phyloP scores from a whole-genome alignment of 805 yeast species.

The Ogataea chonburiensis region DNA sequence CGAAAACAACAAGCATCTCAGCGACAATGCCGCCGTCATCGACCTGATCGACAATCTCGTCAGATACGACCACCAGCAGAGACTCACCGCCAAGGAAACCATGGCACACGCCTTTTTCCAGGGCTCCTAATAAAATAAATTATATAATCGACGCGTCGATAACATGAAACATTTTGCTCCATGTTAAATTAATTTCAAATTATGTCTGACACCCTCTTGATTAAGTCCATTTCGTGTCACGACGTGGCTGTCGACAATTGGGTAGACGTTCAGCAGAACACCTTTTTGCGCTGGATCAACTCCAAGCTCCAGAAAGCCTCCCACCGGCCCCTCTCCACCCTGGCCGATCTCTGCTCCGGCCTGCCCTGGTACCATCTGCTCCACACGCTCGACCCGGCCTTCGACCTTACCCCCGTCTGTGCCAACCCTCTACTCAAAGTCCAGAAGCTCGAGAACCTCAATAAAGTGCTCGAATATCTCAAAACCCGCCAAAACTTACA shows the following conservation, averaged over 20 bases:
- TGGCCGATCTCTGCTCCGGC: constrained; percentile 42
- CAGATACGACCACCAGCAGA: constrained; percentile 81
- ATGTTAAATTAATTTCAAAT: neutral
- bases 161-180: constrained; percentile 6
- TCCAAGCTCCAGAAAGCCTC: constrained; percentile 31
- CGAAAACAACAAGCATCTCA: constrained; percentile 47
- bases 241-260: constrained; percentile 30
- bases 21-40: constrained; percentile 54
- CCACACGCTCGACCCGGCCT: constrained; percentile 30
- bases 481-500: constrained; percentile 39
- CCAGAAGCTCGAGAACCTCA: constrained; percentile 48
- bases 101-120: constrained; percentile 57
- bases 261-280: constrained; percentile 45
- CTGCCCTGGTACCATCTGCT: constrained; percentile 38
- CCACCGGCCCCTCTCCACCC: constrained; percentile 27
- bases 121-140: constrained; percentile 6
- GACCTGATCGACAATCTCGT: constrained; percentile 73
- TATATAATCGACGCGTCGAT: constrained; percentile 12
- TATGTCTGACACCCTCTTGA: constrained; percentile 10
- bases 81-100: constrained; percentile 87
- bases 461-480: constrained; percentile 42
- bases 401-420: constrained; percentile 27
- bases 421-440: constrained; percentile 41
- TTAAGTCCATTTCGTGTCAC: constrained; percentile 8
- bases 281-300: constrained; percentile 52